phyloP scores from a whole-genome alignment of 768 basidiomycete genomes.

The Mycena amicta region DNA sequence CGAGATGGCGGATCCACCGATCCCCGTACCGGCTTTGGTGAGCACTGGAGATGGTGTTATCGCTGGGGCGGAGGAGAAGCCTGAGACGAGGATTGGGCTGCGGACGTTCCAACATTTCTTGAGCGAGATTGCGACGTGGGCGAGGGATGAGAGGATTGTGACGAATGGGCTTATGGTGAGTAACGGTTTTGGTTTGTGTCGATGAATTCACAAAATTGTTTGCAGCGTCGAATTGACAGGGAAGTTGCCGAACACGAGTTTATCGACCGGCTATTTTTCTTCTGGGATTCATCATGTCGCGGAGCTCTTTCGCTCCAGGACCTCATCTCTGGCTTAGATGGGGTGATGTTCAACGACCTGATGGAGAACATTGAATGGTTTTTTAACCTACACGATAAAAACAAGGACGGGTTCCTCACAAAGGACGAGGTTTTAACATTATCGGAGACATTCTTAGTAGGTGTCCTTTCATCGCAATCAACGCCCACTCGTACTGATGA shows the following conservation, averaged over 20 bases:
- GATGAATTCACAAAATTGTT: neutral
- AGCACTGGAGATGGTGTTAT: slow-evolving; percentile 48
- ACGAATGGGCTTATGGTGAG: slow-evolving; percentile 87
- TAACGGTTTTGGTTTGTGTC: slow-evolving; percentile 9
- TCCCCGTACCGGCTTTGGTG: slow-evolving; percentile 46
- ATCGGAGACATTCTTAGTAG: slow-evolving; percentile 89
- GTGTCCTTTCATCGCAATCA: slow-evolving; percentile 25
- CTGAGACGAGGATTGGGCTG: slow-evolving; percentile 87
- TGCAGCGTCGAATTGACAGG: slow-evolving; percentile 82
- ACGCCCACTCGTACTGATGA: slow-evolving; percentile 11
- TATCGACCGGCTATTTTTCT: slow-evolving; percentile 90
- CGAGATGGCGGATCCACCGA: slow-evolving; percentile 40
- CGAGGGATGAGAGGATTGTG: slow-evolving; percentile 89
- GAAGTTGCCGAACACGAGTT: slow-evolving; percentile 95
- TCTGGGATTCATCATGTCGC: slow-evolving; percentile 83
- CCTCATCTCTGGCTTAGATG: slow-evolving; percentile 83
- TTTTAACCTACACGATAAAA: slow-evolving; percentile 93
- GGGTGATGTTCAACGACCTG: slow-evolving; percentile 92
- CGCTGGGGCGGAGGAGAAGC: slow-evolving; percentile 63
- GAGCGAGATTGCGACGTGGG: slow-evolving; percentile 94
- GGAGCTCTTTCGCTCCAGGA: slow-evolving; percentile 94
- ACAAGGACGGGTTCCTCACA: slow-evolving; percentile 92
- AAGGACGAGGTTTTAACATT: slow-evolving; percentile 96
- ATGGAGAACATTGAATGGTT: slow-evolving; percentile 99
- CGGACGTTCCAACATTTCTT: slow-evolving; percentile 87